Conservation (phyloP, 2,329 filamentous ascomycete species). For the Aspergillus melleus region DNA sequence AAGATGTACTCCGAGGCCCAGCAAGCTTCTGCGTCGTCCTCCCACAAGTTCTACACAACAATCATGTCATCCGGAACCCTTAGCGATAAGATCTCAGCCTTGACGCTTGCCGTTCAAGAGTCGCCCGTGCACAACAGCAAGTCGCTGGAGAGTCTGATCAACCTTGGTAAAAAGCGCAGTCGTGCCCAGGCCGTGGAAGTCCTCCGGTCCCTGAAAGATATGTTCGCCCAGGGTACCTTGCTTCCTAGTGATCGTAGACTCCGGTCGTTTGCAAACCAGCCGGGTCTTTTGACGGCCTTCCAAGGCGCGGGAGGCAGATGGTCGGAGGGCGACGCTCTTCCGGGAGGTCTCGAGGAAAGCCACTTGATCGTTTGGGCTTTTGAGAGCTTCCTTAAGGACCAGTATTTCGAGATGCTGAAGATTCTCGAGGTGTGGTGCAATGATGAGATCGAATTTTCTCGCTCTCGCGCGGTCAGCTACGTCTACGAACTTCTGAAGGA, state of each 20-base stretch:
- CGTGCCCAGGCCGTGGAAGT: constrained; percentile 90
- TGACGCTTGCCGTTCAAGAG: constrained; percentile 93
- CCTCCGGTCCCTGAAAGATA: constrained; percentile 89
- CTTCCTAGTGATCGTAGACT: constrained; percentile 81
- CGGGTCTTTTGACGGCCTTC: constrained; percentile 70
- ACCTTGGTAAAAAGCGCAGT: constrained; percentile 86
- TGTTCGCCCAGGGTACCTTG: constrained; percentile 84
- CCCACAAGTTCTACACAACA: constrained; percentile 92
- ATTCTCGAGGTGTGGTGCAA: constrained; percentile 89
- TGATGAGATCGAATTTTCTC: constrained; percentile 92
- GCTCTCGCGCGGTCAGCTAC: constrained; percentile 83
- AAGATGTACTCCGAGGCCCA: constrained; percentile 70
- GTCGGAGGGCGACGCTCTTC: constrained; percentile 69
- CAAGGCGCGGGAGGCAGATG: constrained; percentile 64
- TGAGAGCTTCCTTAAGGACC: constrained; percentile 92
- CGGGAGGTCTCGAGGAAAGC: constrained; percentile 68
- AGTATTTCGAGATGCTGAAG: constrained; percentile 91
- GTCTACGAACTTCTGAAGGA: constrained; percentile 89
- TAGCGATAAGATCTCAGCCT: constrained; percentile 92
- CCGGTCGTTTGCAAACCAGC: constrained; percentile 75
- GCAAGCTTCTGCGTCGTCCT: constrained; percentile 75
- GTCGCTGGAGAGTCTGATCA: constrained; percentile 80
- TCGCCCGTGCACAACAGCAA: constrained; percentile 92
- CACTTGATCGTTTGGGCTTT: constrained; percentile 88
- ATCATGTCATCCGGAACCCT: constrained; percentile 97